Evolutionary conservation across 148 eudicot genomes (phyloP).

Genomic region (Persicaria tinctoria): DNA sequence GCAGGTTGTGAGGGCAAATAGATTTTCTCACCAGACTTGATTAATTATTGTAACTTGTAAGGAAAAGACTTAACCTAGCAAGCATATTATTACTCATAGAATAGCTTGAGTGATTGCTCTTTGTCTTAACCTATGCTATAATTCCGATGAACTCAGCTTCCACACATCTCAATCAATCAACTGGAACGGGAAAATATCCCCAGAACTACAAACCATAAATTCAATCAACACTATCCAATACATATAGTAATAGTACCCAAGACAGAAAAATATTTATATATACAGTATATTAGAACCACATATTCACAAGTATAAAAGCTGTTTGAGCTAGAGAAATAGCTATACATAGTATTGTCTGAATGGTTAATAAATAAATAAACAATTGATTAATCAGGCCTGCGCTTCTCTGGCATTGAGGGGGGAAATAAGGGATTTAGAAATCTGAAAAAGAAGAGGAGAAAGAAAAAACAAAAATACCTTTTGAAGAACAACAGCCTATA

Average conservation of each 20-base stretch:
- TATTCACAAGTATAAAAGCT: neutral
- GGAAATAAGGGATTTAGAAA: neutral
- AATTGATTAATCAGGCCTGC: neutral
- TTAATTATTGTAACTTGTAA: too few species aligned
- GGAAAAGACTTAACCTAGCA: too few species aligned
- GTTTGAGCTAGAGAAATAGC: slow-evolving; percentile 2
- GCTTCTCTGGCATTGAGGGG: neutral
- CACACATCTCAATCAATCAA: slow-evolving; percentile 7
- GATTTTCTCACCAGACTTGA: too few species aligned
- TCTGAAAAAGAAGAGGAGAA: neutral
- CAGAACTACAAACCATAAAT: neutral
- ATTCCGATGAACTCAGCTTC: slow-evolving; percentile 1
- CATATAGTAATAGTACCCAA: neutral
- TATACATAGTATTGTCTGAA: slow-evolving; percentile 8
- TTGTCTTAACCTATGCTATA: too few species aligned
- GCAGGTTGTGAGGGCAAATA: too few species aligned
- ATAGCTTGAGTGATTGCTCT: too few species aligned
- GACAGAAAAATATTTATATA: neutral
- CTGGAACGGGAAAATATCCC: too few species aligned
- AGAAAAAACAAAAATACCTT: slow-evolving; percentile 4
- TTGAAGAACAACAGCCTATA: slow-evolving; percentile 10
- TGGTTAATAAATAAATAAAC: neutral
- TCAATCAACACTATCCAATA: slow-evolving; percentile 5
- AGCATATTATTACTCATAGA: too few species aligned
- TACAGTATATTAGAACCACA: too few species aligned